Percentiles rank a stretch among this genome's conserved stretches.
Evolutionary conservation across 768 basidiomycete species (phyloP).

Genomic region (Suillus tomentosus): DNA sequence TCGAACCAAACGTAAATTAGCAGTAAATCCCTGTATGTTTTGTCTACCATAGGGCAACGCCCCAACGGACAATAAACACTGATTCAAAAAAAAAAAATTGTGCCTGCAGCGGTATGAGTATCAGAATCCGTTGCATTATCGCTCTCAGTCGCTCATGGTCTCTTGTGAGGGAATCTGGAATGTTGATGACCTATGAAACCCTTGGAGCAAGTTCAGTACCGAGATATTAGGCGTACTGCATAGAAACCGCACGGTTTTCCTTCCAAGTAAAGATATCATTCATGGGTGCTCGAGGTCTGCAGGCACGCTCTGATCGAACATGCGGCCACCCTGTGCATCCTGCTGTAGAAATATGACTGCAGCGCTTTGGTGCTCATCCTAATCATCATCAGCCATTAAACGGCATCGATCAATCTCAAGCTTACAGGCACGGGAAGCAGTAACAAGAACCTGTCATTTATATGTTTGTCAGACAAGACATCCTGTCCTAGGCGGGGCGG

Average conservation of each 20-base stretch:
- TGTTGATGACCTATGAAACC: slow-evolving; percentile 46
- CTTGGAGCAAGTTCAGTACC: slow-evolving; percentile 1
- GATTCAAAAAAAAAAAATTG: too few relatives aligned
- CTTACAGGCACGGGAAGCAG: slow-evolving; percentile 59
- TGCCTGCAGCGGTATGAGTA: not conserved
- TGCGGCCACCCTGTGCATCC: slow-evolving; percentile 39
- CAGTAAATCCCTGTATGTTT: too few relatives aligned
- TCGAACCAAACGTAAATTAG: too few relatives aligned
- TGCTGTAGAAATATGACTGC: slow-evolving; percentile 21
- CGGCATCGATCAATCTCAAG: slow-evolving; percentile 2
- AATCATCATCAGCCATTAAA: too few relatives aligned
- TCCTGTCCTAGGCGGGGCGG: slow-evolving; percentile 75
- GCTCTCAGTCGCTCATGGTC: slow-evolving; percentile 61
- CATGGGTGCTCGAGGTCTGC: slow-evolving; percentile 68
- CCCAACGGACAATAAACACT: too few relatives aligned
- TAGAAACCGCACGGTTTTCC: slow-evolving; percentile 51
- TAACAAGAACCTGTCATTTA: slow-evolving; percentile 66
- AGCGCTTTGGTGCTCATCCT: slow-evolving; percentile 27
- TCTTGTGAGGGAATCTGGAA: slow-evolving; percentile 85
- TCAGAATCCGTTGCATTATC: not conserved
- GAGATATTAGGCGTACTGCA: slow-evolving; percentile 56
- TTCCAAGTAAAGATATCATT: slow-evolving; percentile 71
- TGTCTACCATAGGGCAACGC: too few relatives aligned
- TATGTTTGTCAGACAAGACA: slow-evolving; percentile 58
- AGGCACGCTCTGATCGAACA: slow-evolving; percentile 55